Evolutionary conservation across 495 filamentous ascomycete species (phyloP).

Genomic region (Amphirosellinia nigrospora): DNA sequence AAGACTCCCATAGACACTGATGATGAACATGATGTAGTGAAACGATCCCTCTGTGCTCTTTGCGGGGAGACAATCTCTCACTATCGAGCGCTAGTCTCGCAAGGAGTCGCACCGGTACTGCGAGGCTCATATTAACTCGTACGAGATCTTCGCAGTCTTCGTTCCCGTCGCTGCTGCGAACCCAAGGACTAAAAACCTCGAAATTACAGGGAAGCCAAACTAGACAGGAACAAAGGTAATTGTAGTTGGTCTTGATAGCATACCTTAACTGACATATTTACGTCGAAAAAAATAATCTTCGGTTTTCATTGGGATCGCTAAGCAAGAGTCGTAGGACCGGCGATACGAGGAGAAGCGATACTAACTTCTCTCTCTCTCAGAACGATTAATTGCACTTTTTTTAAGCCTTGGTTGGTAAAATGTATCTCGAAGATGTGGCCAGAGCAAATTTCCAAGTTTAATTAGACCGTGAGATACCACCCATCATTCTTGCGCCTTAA

Average conservation of each 20-base stretch:
- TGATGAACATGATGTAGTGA: not conserved
- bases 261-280: not conserved
- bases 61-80: not conserved
- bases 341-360: not conserved
- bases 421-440: too few species aligned
- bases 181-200: not conserved
- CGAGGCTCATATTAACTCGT: not conserved
- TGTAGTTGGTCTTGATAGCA: not conserved
- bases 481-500: not conserved
- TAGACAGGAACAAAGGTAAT: not conserved
- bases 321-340: not conserved
- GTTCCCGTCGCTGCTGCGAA: not conserved
- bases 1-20: not conserved
- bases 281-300: not conserved
- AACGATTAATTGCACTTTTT: not conserved
- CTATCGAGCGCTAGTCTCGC: not conserved
- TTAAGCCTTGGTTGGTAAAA: too few species aligned
- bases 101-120: not conserved
- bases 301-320: not conserved
- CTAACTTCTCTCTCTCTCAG: not conserved
- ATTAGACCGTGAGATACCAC: not conserved
- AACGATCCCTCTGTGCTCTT: too few species aligned
- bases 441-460: not conserved
- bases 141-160: not conserved
- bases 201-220: not conserved